Evolutionary conservation across 148 eudicot genomes (phyloP), one percentile per base, ranked within the genome.

Genomic region (Vaccinium vitisidaea): DNA sequence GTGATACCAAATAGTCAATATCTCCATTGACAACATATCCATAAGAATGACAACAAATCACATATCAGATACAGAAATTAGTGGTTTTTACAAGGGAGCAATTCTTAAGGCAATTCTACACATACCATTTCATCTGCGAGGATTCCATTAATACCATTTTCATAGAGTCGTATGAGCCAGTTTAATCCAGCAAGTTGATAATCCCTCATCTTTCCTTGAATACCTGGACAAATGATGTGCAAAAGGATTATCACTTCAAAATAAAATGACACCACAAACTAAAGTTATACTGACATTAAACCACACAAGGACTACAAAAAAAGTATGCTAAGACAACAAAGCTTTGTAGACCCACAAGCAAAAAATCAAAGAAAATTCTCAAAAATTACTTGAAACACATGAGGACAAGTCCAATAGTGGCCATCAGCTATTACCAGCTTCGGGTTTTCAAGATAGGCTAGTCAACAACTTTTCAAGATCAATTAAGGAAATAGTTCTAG

Each of bases 121-220:
- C 70, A 63, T 91, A 97, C 99, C 99, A 97, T 97, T 88, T 97
- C 99, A 89, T 97, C 99, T 10, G 99, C 99, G 79, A 97, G 96
- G 67, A 97, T 97, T 76, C 99, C 99, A 89, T 97, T 97, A 25
- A 97, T 97, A 39, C 99, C 99, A 91, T 97, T 97, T 86, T 97
- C 99, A 84, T 97, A 97, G 49, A 97, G 82, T 58, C 99, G 89
- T 52, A 97, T 97, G 63, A 97, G 93, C 99, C 99, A 97, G 88
- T 97, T 97, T 79, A 97, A 84, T 63, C 99, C 99, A 88, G 99
- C 99, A 88, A 97, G 98, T 85, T 97, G 99, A 88, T 97, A 97
- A 83, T 95, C 99, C 89, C 99, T 94, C 99, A 97, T 95, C 90
- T 97, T 97, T 80, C 99, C 99, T 80, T 95, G 95, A 83, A 97